These are phyloP conservation scores for Xylaria curta DNA, from an alignment of 495 filamentous ascomycete genomes.

Conservation along the genomic window DNA sequence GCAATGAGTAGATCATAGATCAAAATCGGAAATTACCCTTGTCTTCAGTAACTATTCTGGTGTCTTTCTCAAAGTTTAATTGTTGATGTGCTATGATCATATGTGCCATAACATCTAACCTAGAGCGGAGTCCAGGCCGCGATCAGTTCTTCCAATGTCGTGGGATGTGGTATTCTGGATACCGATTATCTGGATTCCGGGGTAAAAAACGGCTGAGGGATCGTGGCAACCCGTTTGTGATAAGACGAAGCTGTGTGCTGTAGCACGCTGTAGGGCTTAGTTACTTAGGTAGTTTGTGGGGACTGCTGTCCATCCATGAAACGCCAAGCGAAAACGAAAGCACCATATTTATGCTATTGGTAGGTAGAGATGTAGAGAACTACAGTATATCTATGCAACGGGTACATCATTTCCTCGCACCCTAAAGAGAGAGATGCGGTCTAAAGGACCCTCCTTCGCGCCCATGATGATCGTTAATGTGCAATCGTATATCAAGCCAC, in stretches of 20 bases:
- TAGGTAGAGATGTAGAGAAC: conserved; percentile 1
- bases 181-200: background rate
- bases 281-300: conserved; percentile 5
- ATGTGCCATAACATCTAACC: background rate
- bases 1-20: background rate
- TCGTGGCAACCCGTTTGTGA: conserved; percentile 12
- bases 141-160: background rate
- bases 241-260: background rate
- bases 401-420: background rate
- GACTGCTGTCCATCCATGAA: background rate
- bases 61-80: background rate
- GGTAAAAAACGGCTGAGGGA: background rate
- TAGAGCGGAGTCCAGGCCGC: background rate
- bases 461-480: background rate
- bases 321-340: background rate
- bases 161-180: background rate
- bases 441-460: background rate
- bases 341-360: background rate
- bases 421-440: background rate
- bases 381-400: background rate
- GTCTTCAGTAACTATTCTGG: background rate
- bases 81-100: background rate
- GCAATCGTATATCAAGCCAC: background rate
- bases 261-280: conserved; percentile 14
- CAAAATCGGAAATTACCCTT: conserved; percentile 6